Conservation (phyloP, 345 rosid species). For the Ceriops decandra region DNA sequence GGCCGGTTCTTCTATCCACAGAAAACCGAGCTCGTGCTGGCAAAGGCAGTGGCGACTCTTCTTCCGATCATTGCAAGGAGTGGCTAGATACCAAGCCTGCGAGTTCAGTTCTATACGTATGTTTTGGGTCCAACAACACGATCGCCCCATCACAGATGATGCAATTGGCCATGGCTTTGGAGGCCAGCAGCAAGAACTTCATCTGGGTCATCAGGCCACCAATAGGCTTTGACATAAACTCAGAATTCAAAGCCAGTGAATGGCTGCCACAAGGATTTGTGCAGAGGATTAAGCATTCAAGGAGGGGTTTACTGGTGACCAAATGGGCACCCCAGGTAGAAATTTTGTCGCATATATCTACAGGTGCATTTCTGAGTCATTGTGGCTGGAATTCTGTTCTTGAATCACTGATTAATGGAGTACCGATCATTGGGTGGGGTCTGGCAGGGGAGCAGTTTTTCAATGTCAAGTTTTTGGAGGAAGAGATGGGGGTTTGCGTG, state of each 20-base stretch:
- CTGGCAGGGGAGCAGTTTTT: conserved; percentile 78
- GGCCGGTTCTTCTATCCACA: conserved; percentile 49
- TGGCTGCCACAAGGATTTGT: conserved; percentile 59
- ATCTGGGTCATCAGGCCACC: conserved; percentile 85
- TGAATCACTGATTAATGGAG: conserved; percentile 56
- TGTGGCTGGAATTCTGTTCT: conserved; percentile 89
- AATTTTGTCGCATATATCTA: conserved; percentile 52
- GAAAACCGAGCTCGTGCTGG: conserved; percentile 21
- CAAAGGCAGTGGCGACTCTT: conserved; percentile 15
- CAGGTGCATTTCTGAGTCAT: conserved; percentile 58
- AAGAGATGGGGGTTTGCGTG: conserved; percentile 48
- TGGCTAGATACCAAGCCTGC: conserved; percentile 66
- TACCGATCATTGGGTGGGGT: conserved; percentile 71
- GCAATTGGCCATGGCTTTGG: conserved; percentile 56
- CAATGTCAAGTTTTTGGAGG: conserved; percentile 56
- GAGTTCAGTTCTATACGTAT: conserved; percentile 54
- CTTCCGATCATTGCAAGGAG: conserved; percentile 23
- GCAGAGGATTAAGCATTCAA: conserved; percentile 30
- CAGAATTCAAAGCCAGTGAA: conserved; percentile 39
- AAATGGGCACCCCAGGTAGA: conserved; percentile 74
- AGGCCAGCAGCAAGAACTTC: conserved; percentile 48
- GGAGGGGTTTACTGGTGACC: conserved; percentile 46
- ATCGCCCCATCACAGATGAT: conserved; percentile 52
- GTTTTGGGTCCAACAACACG: conserved; percentile 67
- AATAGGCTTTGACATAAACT: conserved; percentile 44